Percentiles rank a stretch among this genome's conserved stretches.
Conservation (phyloP, 768 basidiomycete genomes). For the Boletus vermiculosoides region DNA sequence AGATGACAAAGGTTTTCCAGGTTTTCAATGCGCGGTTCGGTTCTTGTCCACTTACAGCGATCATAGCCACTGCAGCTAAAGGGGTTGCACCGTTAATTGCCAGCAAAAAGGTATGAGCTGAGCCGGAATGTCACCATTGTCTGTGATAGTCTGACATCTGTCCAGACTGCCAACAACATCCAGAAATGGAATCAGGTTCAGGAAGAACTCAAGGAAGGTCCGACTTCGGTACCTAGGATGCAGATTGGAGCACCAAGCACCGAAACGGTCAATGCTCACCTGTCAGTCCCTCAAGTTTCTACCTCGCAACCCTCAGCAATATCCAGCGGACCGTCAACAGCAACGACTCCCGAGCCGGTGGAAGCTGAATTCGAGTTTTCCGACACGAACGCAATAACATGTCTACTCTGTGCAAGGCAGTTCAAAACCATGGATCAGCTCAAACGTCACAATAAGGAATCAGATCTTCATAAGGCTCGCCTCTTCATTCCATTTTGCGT, state of each 20-base stretch:
- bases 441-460: constrained; percentile 88
- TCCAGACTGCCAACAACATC: constrained; percentile 84
- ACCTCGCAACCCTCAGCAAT: constrained; percentile 11
- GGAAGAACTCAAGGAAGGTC: constrained; percentile 67
- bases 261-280: constrained; percentile 3
- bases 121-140: not conserved
- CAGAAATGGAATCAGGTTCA: constrained; percentile 97
- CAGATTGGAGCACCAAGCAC: constrained; percentile 7
- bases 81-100: constrained; percentile 81
- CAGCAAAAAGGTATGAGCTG: constrained; percentile 69
- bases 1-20: constrained; percentile 42
- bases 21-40: not conserved
- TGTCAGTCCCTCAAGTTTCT: constrained; percentile 6
- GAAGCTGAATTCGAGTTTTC: constrained; percentile 81
- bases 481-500: constrained; percentile 35
- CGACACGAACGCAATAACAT: constrained; percentile 71
- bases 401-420: constrained; percentile 88
- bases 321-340: constrained; percentile 25
- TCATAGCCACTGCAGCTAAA: constrained; percentile 49
- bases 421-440: constrained; percentile 88
- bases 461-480: constrained; percentile 91
- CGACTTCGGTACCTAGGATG: constrained; percentile 26
- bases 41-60: constrained; percentile 9
- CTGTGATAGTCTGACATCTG: constrained; percentile 2
- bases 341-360: constrained; percentile 39